These are phyloP conservation scores for Tilletia horrida DNA, from an alignment of 1,284 basidiomycete genomes.

Conservation along the genomic window DNA sequence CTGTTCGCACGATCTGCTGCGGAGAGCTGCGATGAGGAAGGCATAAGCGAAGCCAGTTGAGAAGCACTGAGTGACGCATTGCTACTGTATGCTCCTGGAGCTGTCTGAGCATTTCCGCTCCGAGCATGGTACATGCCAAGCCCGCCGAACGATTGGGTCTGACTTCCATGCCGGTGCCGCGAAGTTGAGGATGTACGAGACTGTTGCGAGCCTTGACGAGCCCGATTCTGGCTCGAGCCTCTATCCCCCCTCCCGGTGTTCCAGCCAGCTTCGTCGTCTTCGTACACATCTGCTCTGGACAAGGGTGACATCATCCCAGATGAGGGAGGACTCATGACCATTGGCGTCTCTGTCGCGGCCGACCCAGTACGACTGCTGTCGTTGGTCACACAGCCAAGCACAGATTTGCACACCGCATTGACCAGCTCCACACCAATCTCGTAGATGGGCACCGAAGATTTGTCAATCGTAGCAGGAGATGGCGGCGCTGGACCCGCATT, in stretches of 20 bases:
- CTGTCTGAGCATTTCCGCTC: conserved; percentile 11
- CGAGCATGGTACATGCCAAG: neutral
- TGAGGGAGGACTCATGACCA: conserved; percentile 23
- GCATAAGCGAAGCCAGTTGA: conserved; percentile 13
- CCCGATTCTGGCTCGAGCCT: too few relatives aligned
- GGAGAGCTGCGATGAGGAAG: neutral
- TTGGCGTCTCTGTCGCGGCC: conserved; percentile 16
- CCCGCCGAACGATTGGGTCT: neutral
- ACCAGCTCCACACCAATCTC: conserved; percentile 49
- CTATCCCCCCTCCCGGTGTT: too few relatives aligned
- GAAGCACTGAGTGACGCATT: neutral
- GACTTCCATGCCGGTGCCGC: too few relatives aligned
- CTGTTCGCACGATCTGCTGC: conserved; percentile 21
- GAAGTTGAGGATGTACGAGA: too few relatives aligned
- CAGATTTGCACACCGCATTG: conserved; percentile 36
- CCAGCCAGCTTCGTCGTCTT: too few relatives aligned
- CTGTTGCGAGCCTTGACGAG: too few relatives aligned
- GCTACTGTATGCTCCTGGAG: neutral
- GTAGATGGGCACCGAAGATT: conserved; percentile 44
- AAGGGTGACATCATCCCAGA: neutral
- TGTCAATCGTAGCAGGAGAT: conserved; percentile 42
- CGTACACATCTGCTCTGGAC: too few relatives aligned
- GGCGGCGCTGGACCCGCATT: conserved; percentile 36
- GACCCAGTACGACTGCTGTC: conserved; percentile 29
- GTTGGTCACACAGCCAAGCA: conserved; percentile 33